Percentiles rank a stretch among this genome's conserved stretches.
Evolutionary conservation across 805 yeast genomes (phyloP).

Genomic region (Isabelozyma gotoi): DNA sequence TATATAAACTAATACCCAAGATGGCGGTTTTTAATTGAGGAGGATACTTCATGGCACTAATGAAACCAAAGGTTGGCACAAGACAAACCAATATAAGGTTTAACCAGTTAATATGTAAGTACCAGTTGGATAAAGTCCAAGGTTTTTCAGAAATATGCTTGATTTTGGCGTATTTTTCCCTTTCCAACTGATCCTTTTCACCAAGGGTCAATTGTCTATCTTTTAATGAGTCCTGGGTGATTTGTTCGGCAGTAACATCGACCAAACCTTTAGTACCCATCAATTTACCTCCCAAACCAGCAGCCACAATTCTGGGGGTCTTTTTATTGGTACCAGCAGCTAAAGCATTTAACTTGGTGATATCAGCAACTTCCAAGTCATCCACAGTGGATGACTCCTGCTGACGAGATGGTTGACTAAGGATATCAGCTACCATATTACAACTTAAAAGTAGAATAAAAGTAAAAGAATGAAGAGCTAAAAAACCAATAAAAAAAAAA

Average conservation of each 20-base stretch:
- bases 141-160: constrained; percentile 75
- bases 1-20: constrained; percentile 54
- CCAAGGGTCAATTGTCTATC: constrained; percentile 21
- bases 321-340: constrained; percentile 81
- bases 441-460: background rate
- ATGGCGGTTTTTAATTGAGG: constrained; percentile 52
- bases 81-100: constrained; percentile 63
- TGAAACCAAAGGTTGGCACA: constrained; percentile 57
- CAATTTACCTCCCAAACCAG: constrained; percentile 69
- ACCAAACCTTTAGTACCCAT: constrained; percentile 83
- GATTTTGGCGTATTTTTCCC: constrained; percentile 36
- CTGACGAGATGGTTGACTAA: background rate
- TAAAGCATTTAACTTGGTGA: constrained; percentile 69
- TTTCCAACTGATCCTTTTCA: constrained; percentile 39
- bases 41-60: constrained; percentile 44
- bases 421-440: background rate
- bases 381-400: constrained; percentile 4
- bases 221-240: constrained; percentile 52
- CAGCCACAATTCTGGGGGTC: constrained; percentile 71
- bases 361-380: constrained; percentile 44
- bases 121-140: constrained; percentile 74
- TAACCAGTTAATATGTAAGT: constrained; percentile 75
- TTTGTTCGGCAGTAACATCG: constrained; percentile 62
- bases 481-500: no score
- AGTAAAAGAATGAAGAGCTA: background rate